A percentile compares a stretch with the other conserved stretches of the same genome.
phyloP scores from a whole-genome alignment of 1,284 basidiomycete genomes.

The Paramarasmius palmivorus region DNA sequence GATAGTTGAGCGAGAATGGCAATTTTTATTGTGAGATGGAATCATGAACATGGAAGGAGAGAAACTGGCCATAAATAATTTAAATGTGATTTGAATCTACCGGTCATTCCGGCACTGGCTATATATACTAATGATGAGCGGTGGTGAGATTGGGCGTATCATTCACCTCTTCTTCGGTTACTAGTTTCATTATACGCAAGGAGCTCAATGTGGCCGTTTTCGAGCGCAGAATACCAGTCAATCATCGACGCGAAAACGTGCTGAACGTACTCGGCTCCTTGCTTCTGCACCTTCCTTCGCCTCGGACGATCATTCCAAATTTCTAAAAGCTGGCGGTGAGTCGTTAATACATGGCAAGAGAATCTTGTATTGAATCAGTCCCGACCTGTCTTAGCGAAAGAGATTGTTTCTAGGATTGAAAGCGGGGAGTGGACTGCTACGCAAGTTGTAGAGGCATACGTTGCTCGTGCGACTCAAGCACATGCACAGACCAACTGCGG shows the following conservation, averaged over 20 bases:
- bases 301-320: conserved; percentile 20
- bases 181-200: too few species aligned
- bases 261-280: conserved; percentile 32
- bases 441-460: conserved; percentile 72
- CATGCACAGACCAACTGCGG: conserved; percentile 74
- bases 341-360: background rate
- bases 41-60: too few species aligned
- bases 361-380: background rate
- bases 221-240: conserved; percentile 29
- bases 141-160: background rate
- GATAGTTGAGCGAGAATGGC: too few species aligned
- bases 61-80: too few species aligned
- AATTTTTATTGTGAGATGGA: too few species aligned
- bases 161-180: background rate
- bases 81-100: too few species aligned
- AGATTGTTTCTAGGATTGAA: conserved; percentile 62
- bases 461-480: conserved; percentile 62
- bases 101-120: too few species aligned
- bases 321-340: conserved; percentile 29
- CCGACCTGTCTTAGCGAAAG: conserved; percentile 41
- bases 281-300: conserved; percentile 20
- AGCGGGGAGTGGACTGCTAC: conserved; percentile 72
- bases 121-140: too few species aligned
- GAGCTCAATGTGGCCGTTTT: conserved; percentile 43
- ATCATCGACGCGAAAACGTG: conserved; percentile 33